Evolutionary conservation across 78 protist genomes (phyloP), one percentile per base, ranked within the genome.

Genomic region (Carpediemonas membranifera): DNA sequence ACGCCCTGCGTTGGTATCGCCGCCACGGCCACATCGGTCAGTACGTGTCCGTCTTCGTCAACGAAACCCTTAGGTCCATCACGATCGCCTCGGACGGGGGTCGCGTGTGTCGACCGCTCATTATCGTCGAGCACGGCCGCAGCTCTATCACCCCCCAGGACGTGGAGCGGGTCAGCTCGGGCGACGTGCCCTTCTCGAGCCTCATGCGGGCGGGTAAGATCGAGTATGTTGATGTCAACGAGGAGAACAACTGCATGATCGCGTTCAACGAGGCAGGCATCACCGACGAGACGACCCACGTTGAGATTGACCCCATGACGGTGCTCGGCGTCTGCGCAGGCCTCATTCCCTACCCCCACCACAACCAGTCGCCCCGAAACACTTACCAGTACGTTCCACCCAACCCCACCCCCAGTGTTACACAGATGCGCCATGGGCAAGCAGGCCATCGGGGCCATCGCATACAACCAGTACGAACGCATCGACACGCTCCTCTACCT

Each of bases 391-490:
- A n/a, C n/a, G n/a, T n/a, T n/a, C n/a, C n/a, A n/a, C n/a, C n/a
- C n/a, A n/a, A n/a, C n/a, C n/a, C n/a, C n/a, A n/a, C n/a, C n/a
- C n/a, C n/a, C n/a, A n/a, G n/a, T n/a, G n/a, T n/a, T n/a, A n/a
- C n/a, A n/a, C n/a, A n/a, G n/a, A n/a, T n/a, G 95, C 66, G 97
- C 99, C 39, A 95, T 95, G 99, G 99, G 99, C 72, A 97, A 97
- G 86, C 99, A 97, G 77, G 98, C 98, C 25, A 93, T 97, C 55
- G 98, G 99, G 18, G 63, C 85, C 53, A 91, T 97, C 59, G 98
- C 96, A 7, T 81, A 74, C 76, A 95, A 97, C 83, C 98, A 94
- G 77, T 52, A 75, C 16, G 34, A 69, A 15, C 87, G 99, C 59
- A 84, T 92, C 41, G 99, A 97, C 82, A 92, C 98, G 3, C 76